Conservation (phyloP, 2,329 filamentous ascomycete genomes). For the Pseudogymnoascus sp. region DNA sequence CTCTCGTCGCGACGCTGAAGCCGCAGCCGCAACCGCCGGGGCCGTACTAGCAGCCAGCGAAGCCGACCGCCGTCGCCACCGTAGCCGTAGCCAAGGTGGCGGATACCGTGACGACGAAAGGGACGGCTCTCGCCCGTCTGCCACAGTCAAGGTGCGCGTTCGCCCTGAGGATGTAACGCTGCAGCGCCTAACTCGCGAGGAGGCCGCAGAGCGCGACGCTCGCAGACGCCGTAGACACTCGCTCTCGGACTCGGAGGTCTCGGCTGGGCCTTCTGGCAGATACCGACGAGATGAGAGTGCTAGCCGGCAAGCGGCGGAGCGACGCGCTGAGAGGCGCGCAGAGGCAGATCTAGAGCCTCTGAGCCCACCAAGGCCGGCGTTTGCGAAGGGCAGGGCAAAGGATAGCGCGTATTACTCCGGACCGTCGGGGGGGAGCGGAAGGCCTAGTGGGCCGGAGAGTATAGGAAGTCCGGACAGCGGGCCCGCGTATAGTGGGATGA, state of each 20-base stretch:
- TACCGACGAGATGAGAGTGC: slow-evolving; percentile 47
- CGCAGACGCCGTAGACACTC: slow-evolving; percentile 34
- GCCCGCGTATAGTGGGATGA: slow-evolving; percentile 29
- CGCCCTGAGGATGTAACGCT: slow-evolving; percentile 59
- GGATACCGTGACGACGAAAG: slow-evolving; percentile 26
- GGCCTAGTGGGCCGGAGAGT: slow-evolving; percentile 16
- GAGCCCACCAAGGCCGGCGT: slow-evolving; percentile 50
- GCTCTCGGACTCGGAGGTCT: slow-evolving; percentile 47
- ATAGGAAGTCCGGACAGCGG: slow-evolving; percentile 25
- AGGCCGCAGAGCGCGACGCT: slow-evolving; percentile 37
- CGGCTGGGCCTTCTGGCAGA: slow-evolving; percentile 37
- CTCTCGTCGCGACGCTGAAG: slow-evolving; percentile 34
- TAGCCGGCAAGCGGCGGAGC: slow-evolving; percentile 42
- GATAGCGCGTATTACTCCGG: slow-evolving; percentile 52
- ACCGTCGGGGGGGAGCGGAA: slow-evolving; percentile 25
- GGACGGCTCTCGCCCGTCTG: slow-evolving; percentile 31
- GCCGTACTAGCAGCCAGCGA: slow-evolving; percentile 43
- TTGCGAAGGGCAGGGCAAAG: slow-evolving; percentile 46
- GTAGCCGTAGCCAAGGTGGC: slow-evolving; percentile 12
- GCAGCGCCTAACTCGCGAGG: slow-evolving; percentile 53
- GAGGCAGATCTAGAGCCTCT: slow-evolving; percentile 29
- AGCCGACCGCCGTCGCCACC: slow-evolving; percentile 28
- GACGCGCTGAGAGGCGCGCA: slow-evolving; percentile 33
- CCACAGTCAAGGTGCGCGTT: slow-evolving; percentile 52
- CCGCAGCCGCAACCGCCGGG: slow-evolving; percentile 41